Percentiles rank a stretch among this genome's conserved stretches.
Conservation (phyloP, 768 basidiomycete species). For the Xanthoconium stramineum region DNA sequence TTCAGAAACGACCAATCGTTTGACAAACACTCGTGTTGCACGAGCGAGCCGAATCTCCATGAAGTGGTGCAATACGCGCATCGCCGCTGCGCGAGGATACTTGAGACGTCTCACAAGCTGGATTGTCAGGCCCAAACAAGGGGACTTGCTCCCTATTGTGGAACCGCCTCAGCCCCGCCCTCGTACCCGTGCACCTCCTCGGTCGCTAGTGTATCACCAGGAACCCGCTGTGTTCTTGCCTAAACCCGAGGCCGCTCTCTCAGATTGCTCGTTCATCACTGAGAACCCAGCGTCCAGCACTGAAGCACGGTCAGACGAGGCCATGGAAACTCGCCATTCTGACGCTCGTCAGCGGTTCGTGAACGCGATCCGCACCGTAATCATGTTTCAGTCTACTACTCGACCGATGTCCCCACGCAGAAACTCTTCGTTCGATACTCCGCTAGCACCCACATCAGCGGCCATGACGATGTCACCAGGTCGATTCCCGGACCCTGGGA, state of each 20-base stretch:
- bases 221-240: constrained; percentile 18
- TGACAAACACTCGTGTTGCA: constrained; percentile 27
- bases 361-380: constrained; percentile 45
- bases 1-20: constrained; percentile 23
- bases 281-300: constrained; percentile 28
- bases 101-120: constrained; percentile 23
- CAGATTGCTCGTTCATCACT: constrained; percentile 23
- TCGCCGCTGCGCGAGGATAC: constrained; percentile 18
- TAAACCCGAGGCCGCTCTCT: constrained; percentile 23
- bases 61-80: constrained; percentile 23
- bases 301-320: constrained; percentile 30
- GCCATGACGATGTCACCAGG: constrained; percentile 27
- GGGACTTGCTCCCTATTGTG: constrained; percentile 22
- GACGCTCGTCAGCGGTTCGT: constrained; percentile 37
- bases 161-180: constrained; percentile 20
- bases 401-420: constrained; percentile 30
- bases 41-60: constrained; percentile 23
- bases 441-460: constrained; percentile 19
- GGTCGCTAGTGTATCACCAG: constrained; percentile 16
- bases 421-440: constrained; percentile 30
- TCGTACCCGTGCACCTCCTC: constrained; percentile 10
- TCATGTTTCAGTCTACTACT: constrained; percentile 39
- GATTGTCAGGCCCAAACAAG: constrained; percentile 23
- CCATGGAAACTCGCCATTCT: constrained; percentile 22
- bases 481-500: constrained; percentile 32